These are phyloP conservation scores for Apiotrichum gamsii DNA, from an alignment of 1,284 basidiomycete species.

Conservation along the genomic window DNA sequence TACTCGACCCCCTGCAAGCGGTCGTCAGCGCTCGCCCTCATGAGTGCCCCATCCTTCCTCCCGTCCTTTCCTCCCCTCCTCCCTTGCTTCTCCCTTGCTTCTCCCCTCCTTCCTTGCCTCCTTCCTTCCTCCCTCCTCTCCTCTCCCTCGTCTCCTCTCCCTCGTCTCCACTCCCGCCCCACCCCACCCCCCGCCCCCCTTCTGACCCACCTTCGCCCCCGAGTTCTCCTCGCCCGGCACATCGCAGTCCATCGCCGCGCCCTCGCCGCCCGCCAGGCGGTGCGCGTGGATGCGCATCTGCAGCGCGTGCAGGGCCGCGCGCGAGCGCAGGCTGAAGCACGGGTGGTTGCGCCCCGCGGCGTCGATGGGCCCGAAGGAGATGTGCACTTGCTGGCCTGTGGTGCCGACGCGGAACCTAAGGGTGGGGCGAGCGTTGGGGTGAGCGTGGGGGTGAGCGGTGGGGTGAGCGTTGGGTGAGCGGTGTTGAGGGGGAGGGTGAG, in stretches of 20 bases:
- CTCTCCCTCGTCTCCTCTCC: no score
- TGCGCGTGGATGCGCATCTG: constrained; percentile 38
- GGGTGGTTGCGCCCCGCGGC: constrained; percentile 25
- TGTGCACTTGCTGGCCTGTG: constrained; percentile 17
- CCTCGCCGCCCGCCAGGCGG: constrained; percentile 15
- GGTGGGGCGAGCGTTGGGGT: no score
- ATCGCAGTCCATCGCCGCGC: constrained; percentile 32
- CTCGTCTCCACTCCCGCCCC: no score
- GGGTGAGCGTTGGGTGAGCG: no score
- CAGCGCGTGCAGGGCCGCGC: constrained; percentile 30
- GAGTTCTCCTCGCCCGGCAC: constrained; percentile 38
- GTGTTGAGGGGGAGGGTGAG: no score
- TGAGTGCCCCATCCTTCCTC: neutral
- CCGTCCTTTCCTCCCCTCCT: no score
- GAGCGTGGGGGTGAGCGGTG: no score
- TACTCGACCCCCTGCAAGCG: constrained; percentile 36
- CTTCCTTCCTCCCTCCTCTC: no score
- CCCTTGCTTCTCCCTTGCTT: no score
- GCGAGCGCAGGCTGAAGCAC: constrained; percentile 34
- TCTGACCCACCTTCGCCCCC: constrained; percentile 29
- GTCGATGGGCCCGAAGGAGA: constrained; percentile 20
- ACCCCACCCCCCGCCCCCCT: no score
- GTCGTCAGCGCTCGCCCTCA: neutral
- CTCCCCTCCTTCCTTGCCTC: no score
- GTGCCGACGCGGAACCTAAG: constrained; percentile 17